phyloP scores from a whole-genome alignment of 208 protist species.

The Leishmania mexicana region DNA sequence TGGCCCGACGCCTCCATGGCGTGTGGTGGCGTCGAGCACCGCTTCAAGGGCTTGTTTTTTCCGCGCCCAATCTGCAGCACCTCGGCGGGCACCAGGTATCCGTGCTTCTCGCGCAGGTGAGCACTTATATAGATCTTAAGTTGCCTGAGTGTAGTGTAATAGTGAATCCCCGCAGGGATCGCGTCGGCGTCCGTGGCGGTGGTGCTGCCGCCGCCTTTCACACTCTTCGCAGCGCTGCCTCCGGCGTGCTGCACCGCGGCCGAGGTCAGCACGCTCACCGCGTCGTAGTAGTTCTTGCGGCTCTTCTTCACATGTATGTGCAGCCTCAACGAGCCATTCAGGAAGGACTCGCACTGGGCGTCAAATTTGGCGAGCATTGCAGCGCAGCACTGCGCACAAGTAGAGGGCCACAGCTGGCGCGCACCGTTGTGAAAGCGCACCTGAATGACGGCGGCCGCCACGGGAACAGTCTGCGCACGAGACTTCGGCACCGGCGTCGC shows the following conservation, averaged over 20 bases:
- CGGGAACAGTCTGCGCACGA: conserved; percentile 6
- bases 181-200: neutral
- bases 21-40: conserved; percentile 8
- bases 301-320: conserved; percentile 75
- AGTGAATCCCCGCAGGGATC: conserved; percentile 45
- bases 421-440: conserved; percentile 55
- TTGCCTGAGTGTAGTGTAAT: conserved; percentile 64
- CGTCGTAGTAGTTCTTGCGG: conserved; percentile 78
- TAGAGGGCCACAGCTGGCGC: conserved; percentile 39
- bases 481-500: neutral
- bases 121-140: conserved; percentile 55
- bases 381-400: conserved; percentile 48
- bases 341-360: conserved; percentile 48
- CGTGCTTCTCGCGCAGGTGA: conserved; percentile 52
- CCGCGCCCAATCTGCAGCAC: conserved; percentile 54
- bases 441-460: conserved; percentile 28
- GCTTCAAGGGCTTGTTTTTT: conserved; percentile 61
- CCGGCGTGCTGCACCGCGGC: conserved; percentile 16
- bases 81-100: conserved; percentile 50
- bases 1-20: neutral
- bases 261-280: conserved; percentile 47
- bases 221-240: neutral
- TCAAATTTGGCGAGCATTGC: conserved; percentile 43
- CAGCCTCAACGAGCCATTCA: conserved; percentile 59
- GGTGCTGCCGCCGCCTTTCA: neutral